Conservation (phyloP, 306 rosid species). For the Morella rubra region DNA sequence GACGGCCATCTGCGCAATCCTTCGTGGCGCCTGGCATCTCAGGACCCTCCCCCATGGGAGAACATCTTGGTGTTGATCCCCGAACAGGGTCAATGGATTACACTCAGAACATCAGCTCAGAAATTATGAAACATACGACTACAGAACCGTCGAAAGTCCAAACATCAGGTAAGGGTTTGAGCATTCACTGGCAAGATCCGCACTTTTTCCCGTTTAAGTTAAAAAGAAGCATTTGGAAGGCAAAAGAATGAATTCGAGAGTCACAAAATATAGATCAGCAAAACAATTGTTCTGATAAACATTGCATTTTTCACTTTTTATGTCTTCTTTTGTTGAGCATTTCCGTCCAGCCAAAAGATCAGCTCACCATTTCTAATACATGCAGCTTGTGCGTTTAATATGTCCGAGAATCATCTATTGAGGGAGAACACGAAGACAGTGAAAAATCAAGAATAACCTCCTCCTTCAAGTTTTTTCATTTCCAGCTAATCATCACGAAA, state of each 20-base stretch:
- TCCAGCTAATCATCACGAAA: neutral
- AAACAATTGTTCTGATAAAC: neutral
- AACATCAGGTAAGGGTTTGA: neutral
- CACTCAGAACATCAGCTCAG: slow-evolving; percentile 4
- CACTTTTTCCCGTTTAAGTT: neutral
- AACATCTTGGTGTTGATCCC: slow-evolving; percentile 1
- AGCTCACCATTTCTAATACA: neutral
- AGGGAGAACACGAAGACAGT: neutral
- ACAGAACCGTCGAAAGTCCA: neutral
- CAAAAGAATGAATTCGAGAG: neutral
- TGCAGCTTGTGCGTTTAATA: neutral
- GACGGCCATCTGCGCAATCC: slow-evolving; percentile 28
- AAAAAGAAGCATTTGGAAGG: neutral
- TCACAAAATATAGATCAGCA: neutral
- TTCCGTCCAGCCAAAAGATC: no score
- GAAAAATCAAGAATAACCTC: neutral
- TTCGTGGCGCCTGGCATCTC: slow-evolving; percentile 1
- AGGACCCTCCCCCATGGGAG: slow-evolving; percentile 5
- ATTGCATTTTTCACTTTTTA: no score
- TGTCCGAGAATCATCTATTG: neutral
- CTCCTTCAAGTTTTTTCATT: neutral
- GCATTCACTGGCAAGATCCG: neutral
- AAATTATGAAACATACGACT: neutral
- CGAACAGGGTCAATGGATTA: slow-evolving; percentile 6
- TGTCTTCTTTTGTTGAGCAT: neutral